Evolutionary conservation across 164 flowering plant species (phyloP).

Genomic region (Liriodendron chinense): DNA sequence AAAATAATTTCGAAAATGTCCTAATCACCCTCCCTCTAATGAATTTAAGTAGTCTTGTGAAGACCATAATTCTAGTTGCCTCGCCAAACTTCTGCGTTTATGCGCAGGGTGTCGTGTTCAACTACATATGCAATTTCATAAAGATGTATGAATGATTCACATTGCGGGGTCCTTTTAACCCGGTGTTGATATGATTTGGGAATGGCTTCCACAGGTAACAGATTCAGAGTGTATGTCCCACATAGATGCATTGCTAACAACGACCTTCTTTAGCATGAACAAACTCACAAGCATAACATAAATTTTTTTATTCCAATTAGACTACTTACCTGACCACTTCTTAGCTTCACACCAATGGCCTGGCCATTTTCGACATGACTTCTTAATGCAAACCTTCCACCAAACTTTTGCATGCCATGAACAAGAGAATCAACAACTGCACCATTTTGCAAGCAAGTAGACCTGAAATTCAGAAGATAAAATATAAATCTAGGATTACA

Average conservation of each 20-base stretch:
- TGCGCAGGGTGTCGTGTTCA: no score
- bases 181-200: conserved; percentile 59
- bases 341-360: conserved; percentile 77
- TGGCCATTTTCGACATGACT: conserved; percentile 80
- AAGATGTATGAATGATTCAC: conserved; percentile 98
- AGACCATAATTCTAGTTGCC: no score
- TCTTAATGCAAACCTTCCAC: conserved; percentile 68
- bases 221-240: conserved; percentile 92
- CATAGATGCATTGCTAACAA: conserved; percentile 97
- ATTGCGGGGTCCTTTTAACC: conserved; percentile 59
- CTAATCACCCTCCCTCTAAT: no score
- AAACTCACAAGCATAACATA: conserved; percentile 44
- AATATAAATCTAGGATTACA: no score
- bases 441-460: conserved; percentile 97
- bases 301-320: conserved; percentile 2
- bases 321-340: conserved; percentile 69
- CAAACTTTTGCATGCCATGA: conserved; percentile 76
- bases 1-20: no score
- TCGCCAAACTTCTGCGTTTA: no score
- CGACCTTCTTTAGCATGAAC: conserved; percentile 89
- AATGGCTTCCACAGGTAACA: conserved; percentile 62
- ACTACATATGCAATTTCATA: no score
- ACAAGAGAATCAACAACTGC: conserved; percentile 85
- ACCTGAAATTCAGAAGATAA: conserved; percentile 42
- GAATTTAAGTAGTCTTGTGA: no score